Percentiles rank a stretch among this genome's conserved stretches.
Conservation (phyloP, 345 rosid species). For the Raphanus sativus region DNA sequence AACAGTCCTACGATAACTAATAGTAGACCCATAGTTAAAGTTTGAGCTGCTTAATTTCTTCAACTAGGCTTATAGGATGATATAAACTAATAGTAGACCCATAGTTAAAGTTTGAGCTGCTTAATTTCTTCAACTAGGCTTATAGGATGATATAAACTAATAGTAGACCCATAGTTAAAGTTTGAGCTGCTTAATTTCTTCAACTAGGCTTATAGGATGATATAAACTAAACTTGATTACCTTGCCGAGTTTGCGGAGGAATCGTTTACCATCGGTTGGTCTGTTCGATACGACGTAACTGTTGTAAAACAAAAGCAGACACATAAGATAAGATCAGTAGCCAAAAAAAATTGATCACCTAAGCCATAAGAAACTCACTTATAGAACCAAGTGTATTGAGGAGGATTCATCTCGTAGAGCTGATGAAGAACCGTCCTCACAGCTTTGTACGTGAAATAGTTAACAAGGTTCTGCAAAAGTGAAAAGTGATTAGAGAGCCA, state of each 20-base stretch:
- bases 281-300: constrained; percentile 67
- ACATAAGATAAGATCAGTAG: not conserved
- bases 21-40: not conserved
- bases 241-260: constrained; percentile 73
- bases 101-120: not conserved
- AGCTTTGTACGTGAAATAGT: constrained; percentile 93
- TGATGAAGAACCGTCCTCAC: constrained; percentile 86
- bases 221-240: constrained; percentile 33
- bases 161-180: not conserved
- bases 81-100: too few species aligned
- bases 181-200: not conserved
- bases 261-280: constrained; percentile 84
- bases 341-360: too few species aligned
- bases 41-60: not conserved
- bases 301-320: constrained; percentile 26
- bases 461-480: constrained; percentile 65
- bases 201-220: constrained; percentile 6
- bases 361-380: constrained; percentile 52
- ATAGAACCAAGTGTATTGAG: constrained; percentile 79
- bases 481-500: not conserved
- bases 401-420: constrained; percentile 98
- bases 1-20: constrained; percentile 1
- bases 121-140: constrained; percentile 1
- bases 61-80: constrained; percentile 12
- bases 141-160: not conserved